Percentiles rank a stretch among this genome's conserved stretches.
Conservation (phyloP, 1,139 yeast genomes). For the Nadsonia commutata region DNA sequence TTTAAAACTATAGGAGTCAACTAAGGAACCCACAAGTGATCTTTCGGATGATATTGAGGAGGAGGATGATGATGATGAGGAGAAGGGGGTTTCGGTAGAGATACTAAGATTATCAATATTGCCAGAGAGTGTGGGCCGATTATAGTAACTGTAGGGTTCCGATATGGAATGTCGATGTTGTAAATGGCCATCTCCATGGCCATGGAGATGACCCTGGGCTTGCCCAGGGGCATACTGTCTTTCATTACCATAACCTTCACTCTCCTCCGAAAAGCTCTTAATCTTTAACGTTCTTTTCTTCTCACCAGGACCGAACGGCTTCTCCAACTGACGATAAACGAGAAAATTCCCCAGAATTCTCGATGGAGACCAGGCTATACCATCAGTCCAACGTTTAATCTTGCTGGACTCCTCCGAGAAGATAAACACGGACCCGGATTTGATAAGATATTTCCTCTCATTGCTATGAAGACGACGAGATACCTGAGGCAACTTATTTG, state of each 20-base stretch:
- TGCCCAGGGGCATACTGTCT: too few species aligned
- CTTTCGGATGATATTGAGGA: slow-evolving; percentile 16
- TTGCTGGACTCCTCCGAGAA: slow-evolving; percentile 74
- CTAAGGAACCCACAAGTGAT: slow-evolving; percentile 39
- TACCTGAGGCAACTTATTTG: slow-evolving; percentile 47
- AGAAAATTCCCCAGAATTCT: slow-evolving; percentile 72
- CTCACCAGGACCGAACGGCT: slow-evolving; percentile 31
- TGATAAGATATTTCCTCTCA: slow-evolving; percentile 51
- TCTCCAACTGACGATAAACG: slow-evolving; percentile 66
- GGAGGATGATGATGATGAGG: too few species aligned
- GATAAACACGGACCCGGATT: slow-evolving; percentile 71
- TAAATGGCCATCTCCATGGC: too few species aligned
- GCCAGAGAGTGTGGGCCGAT: slow-evolving; percentile 2
- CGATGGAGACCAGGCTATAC: slow-evolving; percentile 84
- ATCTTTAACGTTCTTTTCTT: slow-evolving; percentile 24
- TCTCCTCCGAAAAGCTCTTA: slow-evolving; percentile 3
- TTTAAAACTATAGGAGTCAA: slow-evolving; percentile 51
- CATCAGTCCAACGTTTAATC: slow-evolving; percentile 90
- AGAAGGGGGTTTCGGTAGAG: slow-evolving; percentile 2
- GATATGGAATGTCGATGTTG: too few species aligned
- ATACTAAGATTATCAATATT: slow-evolving; percentile 1
- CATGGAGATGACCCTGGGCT: too few species aligned
- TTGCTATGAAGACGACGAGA: slow-evolving; percentile 71
- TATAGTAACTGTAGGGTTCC: slow-evolving; percentile 1
- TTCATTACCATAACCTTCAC: too few species aligned